Conservation (phyloP, 441 rosid genomes). For the Populus hybrid region DNA sequence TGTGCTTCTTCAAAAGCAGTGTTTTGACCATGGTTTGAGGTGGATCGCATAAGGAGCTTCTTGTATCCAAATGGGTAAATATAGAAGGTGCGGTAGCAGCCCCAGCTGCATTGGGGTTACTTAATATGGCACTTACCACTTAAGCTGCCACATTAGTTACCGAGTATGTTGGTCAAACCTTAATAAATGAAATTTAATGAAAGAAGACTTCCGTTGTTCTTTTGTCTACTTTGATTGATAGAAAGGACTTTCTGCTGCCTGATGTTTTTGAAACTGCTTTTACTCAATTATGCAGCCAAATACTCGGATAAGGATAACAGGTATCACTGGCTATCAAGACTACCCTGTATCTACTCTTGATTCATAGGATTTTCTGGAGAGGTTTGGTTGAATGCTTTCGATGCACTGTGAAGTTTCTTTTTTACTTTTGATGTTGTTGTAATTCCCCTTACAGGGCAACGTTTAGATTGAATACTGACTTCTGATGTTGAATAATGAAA, state of each 20-base stretch:
- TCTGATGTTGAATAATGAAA: neutral
- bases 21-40: neutral
- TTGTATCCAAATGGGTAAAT: neutral
- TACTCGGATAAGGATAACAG: slow-evolving; percentile 76
- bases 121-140: neutral
- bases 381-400: neutral
- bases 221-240: neutral
- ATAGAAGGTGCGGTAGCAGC: neutral
- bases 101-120: neutral
- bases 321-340: slow-evolving; percentile 81
- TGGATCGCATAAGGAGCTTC: neutral
- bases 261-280: neutral
- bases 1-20: neutral
- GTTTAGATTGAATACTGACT: neutral
- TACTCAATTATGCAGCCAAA: slow-evolving; percentile 60
- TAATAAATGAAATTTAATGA: too few species aligned
- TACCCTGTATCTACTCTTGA: slow-evolving; percentile 61
- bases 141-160: neutral
- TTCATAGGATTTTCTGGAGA: slow-evolving; percentile 21
- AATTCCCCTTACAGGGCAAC: slow-evolving; percentile 15
- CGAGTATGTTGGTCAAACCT: neutral
- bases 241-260: neutral
- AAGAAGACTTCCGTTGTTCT: neutral
- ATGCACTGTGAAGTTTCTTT: neutral
- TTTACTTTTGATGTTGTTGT: slow-evolving; percentile 15